Conservation (phyloP, 2,329 filamentous ascomycete species). For the Fusarium sp. region DNA sequence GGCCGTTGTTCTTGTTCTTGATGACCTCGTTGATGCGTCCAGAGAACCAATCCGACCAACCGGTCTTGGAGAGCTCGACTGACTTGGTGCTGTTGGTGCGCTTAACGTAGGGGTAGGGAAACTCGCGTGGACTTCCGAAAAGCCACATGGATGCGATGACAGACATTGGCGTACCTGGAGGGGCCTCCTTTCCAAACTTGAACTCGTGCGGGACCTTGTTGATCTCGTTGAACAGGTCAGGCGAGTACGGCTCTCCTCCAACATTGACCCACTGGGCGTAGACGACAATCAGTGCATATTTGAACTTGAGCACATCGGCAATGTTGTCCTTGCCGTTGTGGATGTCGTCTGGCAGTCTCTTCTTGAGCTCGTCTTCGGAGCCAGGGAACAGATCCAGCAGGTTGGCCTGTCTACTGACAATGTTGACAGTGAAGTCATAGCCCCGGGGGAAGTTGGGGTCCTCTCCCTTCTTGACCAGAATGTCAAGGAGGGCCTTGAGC, state of each 20-base stretch:
- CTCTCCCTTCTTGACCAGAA: slow-evolving; percentile 59
- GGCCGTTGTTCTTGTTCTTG: slow-evolving; percentile 42
- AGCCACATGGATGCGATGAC: slow-evolving; percentile 50
- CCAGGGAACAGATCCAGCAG: slow-evolving; percentile 27
- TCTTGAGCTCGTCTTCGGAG: slow-evolving; percentile 49
- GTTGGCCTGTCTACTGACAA: slow-evolving; percentile 54
- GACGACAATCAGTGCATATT: slow-evolving; percentile 55
- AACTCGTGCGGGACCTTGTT: background rate
- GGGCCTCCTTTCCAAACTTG: background rate
- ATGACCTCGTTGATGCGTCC: slow-evolving; percentile 37
- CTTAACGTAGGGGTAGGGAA: slow-evolving; percentile 62
- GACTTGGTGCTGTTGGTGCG: slow-evolving; percentile 59
- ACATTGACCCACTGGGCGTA: slow-evolving; percentile 58
- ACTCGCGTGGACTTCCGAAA: slow-evolving; percentile 59
- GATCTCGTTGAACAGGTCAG: background rate
- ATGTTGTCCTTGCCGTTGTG: slow-evolving; percentile 11
- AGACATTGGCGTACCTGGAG: background rate
- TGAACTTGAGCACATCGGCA: slow-evolving; percentile 49
- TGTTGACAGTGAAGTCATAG: slow-evolving; percentile 61
- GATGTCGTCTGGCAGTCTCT: slow-evolving; percentile 51
- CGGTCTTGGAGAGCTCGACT: slow-evolving; percentile 52
- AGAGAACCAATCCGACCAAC: slow-evolving; percentile 45
- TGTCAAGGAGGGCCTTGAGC: slow-evolving; percentile 53
- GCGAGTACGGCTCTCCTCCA: background rate
- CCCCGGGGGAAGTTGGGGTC: slow-evolving; percentile 56